A percentile compares a stretch with the other conserved stretches of the same genome.
These are phyloP conservation scores for Mrakia hoshinonis DNA, from an alignment of 768 basidiomycete species.

Conservation along the genomic window DNA sequence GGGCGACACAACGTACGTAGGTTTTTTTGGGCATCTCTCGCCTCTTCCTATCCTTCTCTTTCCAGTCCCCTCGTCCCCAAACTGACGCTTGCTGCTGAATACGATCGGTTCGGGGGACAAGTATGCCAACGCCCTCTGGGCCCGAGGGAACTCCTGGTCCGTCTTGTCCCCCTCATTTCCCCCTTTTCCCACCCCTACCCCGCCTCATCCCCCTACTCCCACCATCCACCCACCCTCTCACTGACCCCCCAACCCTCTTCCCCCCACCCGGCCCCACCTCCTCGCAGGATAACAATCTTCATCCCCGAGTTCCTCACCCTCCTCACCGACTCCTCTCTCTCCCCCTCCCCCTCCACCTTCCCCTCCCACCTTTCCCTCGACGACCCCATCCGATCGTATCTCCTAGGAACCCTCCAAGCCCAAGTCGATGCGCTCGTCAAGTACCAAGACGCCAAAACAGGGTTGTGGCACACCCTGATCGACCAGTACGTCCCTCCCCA, in stretches of 20 bases:
- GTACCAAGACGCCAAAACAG: conserved; percentile 46
- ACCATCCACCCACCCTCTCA: background rate
- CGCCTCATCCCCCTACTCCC: background rate
- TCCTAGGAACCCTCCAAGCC: conserved; percentile 44
- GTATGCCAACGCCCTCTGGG: conserved; percentile 49
- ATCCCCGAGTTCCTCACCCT: conserved; percentile 27
- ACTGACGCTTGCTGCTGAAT: background rate
- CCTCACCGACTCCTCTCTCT: conserved; percentile 14
- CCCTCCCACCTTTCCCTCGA: conserved; percentile 21
- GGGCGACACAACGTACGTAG: conserved; percentile 18
- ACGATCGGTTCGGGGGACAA: conserved; percentile 25
- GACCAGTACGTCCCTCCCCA: conserved; percentile 40
- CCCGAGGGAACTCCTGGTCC: conserved; percentile 51
- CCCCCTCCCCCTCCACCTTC: conserved; percentile 11
- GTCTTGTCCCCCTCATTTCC: background rate
- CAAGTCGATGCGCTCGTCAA: conserved; percentile 49
- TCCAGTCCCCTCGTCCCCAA: background rate
- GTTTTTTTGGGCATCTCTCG: no score
- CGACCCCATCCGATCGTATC: conserved; percentile 46
- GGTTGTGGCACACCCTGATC: conserved; percentile 53
- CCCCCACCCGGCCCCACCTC: no score
- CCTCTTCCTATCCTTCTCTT: background rate
- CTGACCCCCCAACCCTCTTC: background rate
- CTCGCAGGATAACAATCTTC: conserved; percentile 37
- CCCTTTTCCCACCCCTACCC: background rate